A percentile compares a stretch with the other conserved stretches of the same genome.
Conservation (phyloP, 495 filamentous ascomycete genomes). For the Penicillium nucicola region DNA sequence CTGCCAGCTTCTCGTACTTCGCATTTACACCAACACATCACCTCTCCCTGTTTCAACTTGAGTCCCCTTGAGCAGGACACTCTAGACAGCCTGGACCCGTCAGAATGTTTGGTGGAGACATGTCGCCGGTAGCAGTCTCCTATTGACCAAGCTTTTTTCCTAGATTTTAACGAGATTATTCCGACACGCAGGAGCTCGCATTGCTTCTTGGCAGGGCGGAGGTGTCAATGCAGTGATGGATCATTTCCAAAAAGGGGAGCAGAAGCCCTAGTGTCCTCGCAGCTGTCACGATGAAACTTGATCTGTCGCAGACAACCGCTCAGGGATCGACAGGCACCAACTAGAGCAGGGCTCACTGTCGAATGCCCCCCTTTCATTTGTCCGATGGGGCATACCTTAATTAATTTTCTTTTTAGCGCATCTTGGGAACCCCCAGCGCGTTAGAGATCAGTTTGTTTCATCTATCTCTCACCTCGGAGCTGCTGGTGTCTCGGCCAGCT, state of each 20-base stretch:
- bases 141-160: constrained; percentile 11
- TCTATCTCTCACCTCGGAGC: constrained; percentile 33
- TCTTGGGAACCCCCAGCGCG: constrained; percentile 9
- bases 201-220: constrained; percentile 18
- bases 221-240: constrained; percentile 4
- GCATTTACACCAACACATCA: too few relatives aligned
- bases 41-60: background rate
- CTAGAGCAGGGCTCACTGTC: constrained; percentile 8
- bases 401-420: constrained; percentile 12
- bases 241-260: constrained; percentile 5
- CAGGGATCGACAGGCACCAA: constrained; percentile 18
- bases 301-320: constrained; percentile 34
- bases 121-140: too few relatives aligned
- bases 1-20: too few relatives aligned
- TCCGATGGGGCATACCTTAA: constrained; percentile 13
- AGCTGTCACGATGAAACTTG: constrained; percentile 28
- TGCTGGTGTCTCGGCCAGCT: constrained; percentile 16
- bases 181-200: constrained; percentile 11
- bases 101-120: background rate
- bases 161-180: constrained; percentile 10
- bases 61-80: background rate
- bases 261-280: background rate
- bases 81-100: background rate
- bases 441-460: constrained; percentile 24
- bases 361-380: constrained; percentile 2